Base-by-base conservation (phyloP, 768 basidiomycete genomes). In the Leucocoprinus birnbaumii region DNA sequence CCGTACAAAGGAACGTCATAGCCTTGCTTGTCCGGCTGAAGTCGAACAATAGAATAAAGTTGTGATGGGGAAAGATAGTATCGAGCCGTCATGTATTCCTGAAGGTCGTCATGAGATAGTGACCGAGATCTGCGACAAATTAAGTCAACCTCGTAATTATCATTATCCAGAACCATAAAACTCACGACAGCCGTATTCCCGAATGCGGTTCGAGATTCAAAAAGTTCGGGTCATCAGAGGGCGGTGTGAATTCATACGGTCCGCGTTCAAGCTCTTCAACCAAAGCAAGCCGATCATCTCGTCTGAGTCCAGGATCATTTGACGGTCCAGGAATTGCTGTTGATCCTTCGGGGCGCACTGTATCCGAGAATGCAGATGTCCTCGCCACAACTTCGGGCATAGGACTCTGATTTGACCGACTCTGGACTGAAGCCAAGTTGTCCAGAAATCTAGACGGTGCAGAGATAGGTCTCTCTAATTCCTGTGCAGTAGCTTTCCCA, bases 1-100 rank as follows among this genome's bases (percentile, higher is more conserved):
- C 91, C 91, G 5, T 83, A 82, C 1, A 98, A 86, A 9, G 96
- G 95, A 1, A 99, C 82, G 43, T 98, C 94, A 67, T 94, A 96
- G 16, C 85, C 86, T 55, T 89, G 85, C 59, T 89, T 87, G 65
- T 90, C 84, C 0, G 87, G 83, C 13, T 86, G 78, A 0, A 89
- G 80, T 9, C 89, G 85, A 41, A 94, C 79, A 44, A 86, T 80
- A 8, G 94, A 93, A 72, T 99, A 99, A 34, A 99, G 75, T 18
- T 77, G 84, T 1, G 94, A 95, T 0, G 94, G 94, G 0, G 93
- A 86, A 42, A 99, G 77, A 64, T 90, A 92, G 69, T 87, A 97
- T 43, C 96, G 85, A 5, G 86, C 91, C 34, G 78, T 74, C 24
- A 99, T 75, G 68, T 95, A 84, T 14, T 87, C 86, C 66, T 90